Conservation (phyloP, 2,329 filamentous ascomycete species). For the Aspergillus pseudoglaucus region DNA sequence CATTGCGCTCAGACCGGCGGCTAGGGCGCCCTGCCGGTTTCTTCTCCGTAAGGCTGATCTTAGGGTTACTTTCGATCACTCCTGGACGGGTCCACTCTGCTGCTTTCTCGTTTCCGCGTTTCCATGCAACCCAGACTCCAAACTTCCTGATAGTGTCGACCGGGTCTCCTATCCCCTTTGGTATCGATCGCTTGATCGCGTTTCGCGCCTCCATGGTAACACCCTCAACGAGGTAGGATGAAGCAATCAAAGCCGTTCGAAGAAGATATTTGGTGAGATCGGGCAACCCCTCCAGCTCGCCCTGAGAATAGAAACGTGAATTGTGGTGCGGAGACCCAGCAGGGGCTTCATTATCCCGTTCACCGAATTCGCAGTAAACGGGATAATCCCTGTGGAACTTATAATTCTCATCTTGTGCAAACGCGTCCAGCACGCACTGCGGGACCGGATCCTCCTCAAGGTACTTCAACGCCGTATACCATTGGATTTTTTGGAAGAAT, state of each 20-base stretch:
- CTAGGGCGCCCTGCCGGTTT: slow-evolving; percentile 50
- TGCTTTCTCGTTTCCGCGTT: slow-evolving; percentile 57
- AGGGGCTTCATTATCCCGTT: slow-evolving; percentile 46
- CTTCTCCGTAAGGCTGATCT: slow-evolving; percentile 46
- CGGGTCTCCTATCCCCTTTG: slow-evolving; percentile 56
- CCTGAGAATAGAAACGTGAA: slow-evolving; percentile 56
- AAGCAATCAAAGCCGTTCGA: slow-evolving; percentile 56
- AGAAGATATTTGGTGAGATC: slow-evolving; percentile 57
- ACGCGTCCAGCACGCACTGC: slow-evolving; percentile 47
- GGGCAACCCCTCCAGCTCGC: slow-evolving; percentile 55
- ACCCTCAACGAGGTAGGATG: slow-evolving; percentile 53
- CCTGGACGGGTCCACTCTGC: slow-evolving; percentile 58
- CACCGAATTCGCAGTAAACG: slow-evolving; percentile 54
- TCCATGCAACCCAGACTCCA: slow-evolving; percentile 62
- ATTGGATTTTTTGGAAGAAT: slow-evolving; percentile 64
- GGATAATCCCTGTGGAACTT: slow-evolving; percentile 50
- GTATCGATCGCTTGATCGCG: slow-evolving; percentile 56
- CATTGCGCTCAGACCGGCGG: slow-evolving; percentile 51
- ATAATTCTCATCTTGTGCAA: slow-evolving; percentile 49
- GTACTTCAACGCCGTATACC: slow-evolving; percentile 60
- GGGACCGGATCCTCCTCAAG: slow-evolving; percentile 60
- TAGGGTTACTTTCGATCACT: slow-evolving; percentile 44
- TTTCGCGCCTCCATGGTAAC: slow-evolving; percentile 54
- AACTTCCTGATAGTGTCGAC: slow-evolving; percentile 55
- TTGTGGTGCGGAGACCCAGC: slow-evolving; percentile 51